Evolutionary conservation across 495 filamentous ascomycete species (phyloP).

Genomic region (Penicillium cataractarum): DNA sequence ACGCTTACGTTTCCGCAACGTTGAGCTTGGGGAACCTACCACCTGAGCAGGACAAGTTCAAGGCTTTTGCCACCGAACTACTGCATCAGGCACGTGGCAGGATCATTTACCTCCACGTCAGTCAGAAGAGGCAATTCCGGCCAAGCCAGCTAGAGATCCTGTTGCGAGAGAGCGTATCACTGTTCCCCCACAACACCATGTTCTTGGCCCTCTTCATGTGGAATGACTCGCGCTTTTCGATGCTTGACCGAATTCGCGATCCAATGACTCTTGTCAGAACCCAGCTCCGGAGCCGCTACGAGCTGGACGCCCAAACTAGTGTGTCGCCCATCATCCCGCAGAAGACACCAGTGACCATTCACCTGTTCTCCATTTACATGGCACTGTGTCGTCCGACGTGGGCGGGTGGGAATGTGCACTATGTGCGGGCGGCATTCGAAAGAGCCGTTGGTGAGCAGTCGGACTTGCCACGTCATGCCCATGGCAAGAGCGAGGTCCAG

Average conservation of each 20-base stretch:
- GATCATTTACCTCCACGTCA: slow-evolving; percentile 70
- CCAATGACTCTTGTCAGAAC: slow-evolving; percentile 27
- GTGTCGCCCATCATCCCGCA: slow-evolving; percentile 1
- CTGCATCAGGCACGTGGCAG: slow-evolving; percentile 67
- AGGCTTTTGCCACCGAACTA: slow-evolving; percentile 49
- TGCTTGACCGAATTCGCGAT: slow-evolving; percentile 72
- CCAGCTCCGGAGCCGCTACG: slow-evolving; percentile 2
- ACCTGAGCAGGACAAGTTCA: slow-evolving; percentile 34
- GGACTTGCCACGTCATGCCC: slow-evolving; percentile 13
- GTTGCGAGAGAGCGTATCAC: slow-evolving; percentile 58
- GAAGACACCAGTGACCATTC: slow-evolving; percentile 48
- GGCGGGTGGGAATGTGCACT: slow-evolving; percentile 58
- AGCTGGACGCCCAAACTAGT: background rate
- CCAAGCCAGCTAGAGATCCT: slow-evolving; percentile 63
- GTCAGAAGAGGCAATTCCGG: slow-evolving; percentile 59
- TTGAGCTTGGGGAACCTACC: slow-evolving; percentile 39
- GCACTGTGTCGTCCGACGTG: slow-evolving; percentile 56
- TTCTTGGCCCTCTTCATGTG: slow-evolving; percentile 73
- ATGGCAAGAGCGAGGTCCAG: slow-evolving; percentile 29
- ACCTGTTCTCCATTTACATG: slow-evolving; percentile 68
- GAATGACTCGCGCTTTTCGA: slow-evolving; percentile 67
- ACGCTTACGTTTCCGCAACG: slow-evolving; percentile 55
- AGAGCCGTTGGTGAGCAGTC: slow-evolving; percentile 53
- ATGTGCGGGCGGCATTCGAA: slow-evolving; percentile 71
- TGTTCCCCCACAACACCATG: slow-evolving; percentile 78